These are phyloP conservation scores for Syncephalastrum racemosum DNA, from an alignment of 371 early-diverging fungal species.

Conservation along the genomic window DNA sequence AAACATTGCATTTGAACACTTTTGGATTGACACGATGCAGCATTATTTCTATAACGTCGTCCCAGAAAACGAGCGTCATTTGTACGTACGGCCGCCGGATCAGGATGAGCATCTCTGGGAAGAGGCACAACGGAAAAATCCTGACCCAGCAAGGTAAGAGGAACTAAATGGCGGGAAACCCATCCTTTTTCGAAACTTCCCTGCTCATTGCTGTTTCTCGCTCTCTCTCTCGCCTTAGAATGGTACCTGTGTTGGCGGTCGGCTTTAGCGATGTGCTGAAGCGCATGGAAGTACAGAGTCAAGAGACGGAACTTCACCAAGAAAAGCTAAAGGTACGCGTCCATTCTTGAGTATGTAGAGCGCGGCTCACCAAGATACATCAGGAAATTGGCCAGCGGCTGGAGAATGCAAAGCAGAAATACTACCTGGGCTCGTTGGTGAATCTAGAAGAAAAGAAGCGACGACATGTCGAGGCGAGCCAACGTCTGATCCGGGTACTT, in stretches of 20 bases:
- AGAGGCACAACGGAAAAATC: conserved; percentile 81
- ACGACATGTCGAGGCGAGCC: conserved; percentile 17
- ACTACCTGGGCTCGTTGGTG: conserved; percentile 27
- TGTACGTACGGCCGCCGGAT: conserved; percentile 74
- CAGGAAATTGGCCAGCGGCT: conserved; percentile 38
- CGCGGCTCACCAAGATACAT: no score
- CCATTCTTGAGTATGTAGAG: neutral
- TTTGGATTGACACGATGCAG: conserved; percentile 6
- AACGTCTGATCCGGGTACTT: conserved; percentile 21
- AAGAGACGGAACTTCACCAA: conserved; percentile 45
- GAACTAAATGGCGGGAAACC: neutral
- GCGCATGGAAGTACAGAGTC: conserved; percentile 74
- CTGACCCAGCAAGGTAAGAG: conserved; percentile 76
- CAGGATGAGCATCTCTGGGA: conserved; percentile 74
- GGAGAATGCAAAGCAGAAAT: conserved; percentile 27
- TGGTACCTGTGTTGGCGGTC: conserved; percentile 88
- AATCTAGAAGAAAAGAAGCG: conserved; percentile 43
- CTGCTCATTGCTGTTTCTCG: neutral
- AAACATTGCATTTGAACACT: neutral
- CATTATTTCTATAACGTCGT: conserved; percentile 93
- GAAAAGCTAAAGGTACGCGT: conserved; percentile 25
- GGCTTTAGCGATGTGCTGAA: conserved; percentile 88
- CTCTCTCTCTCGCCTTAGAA: conserved; percentile 41
- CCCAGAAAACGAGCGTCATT: conserved; percentile 73
- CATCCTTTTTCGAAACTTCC: neutral